Conservation (phyloP, 768 basidiomycete genomes). For the Calocera cornea region DNA sequence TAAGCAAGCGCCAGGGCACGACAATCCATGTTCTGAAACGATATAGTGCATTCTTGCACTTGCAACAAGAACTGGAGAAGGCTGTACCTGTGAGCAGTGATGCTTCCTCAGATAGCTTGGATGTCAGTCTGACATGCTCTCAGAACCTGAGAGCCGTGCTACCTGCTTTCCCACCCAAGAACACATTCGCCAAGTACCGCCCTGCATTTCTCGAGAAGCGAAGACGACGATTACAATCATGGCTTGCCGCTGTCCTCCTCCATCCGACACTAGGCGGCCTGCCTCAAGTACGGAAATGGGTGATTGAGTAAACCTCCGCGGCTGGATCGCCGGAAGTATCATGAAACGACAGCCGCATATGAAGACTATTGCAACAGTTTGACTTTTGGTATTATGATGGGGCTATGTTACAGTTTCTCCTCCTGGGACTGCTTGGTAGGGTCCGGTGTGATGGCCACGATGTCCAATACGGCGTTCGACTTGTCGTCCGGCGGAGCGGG, state of each 20-base stretch:
- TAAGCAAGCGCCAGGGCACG: neutral
- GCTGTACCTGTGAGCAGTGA: slow-evolving; percentile 2
- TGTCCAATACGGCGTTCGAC: neutral
- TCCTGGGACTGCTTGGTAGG: neutral
- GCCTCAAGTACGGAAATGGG: slow-evolving; percentile 6
- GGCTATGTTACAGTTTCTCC: neutral
- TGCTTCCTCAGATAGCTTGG: slow-evolving; percentile 1
- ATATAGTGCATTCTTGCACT: slow-evolving; percentile 8
- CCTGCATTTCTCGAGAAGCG: slow-evolving; percentile 8
- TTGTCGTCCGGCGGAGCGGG: neutral
- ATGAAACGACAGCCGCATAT: too few species aligned
- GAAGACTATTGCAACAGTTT: neutral
- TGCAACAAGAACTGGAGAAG: slow-evolving; percentile 7
- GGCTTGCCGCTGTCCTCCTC: slow-evolving; percentile 9
- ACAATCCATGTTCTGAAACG: slow-evolving; percentile 8
- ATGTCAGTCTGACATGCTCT: neutral
- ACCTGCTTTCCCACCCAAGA: neutral
- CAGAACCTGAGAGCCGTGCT: neutral
- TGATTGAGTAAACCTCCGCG: neutral
- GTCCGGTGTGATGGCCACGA: neutral
- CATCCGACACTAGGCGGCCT: slow-evolving; percentile 8
- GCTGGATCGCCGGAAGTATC: too few species aligned
- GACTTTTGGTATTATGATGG: neutral
- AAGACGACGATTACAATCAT: slow-evolving; percentile 7
- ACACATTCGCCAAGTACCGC: slow-evolving; percentile 7